Conservation (phyloP, 2,329 filamentous ascomycete species). For the Tolypocladium tundrense region DNA sequence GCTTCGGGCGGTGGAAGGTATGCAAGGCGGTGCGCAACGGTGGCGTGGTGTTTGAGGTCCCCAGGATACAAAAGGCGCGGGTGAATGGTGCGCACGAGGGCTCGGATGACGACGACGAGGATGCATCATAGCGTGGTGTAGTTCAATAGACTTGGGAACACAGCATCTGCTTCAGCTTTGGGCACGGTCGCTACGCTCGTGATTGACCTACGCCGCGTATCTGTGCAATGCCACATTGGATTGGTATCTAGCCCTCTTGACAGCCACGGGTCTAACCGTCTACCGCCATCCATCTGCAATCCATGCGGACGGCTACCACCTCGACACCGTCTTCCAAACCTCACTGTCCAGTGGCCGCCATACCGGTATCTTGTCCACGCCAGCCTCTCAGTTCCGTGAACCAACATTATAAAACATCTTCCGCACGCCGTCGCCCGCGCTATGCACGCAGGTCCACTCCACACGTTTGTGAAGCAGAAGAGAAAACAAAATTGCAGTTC, state of each 20-base stretch:
- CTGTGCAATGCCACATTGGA: not conserved
- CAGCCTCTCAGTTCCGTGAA: not conserved
- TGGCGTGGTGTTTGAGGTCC: constrained; percentile 79
- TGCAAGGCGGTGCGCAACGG: constrained; percentile 61
- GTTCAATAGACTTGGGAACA: constrained; percentile 1
- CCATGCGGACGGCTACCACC: not conserved
- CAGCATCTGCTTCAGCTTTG: not conserved
- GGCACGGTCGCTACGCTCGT: not conserved
- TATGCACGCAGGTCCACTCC: not conserved
- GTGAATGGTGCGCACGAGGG: constrained; percentile 5
- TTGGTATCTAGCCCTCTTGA: not conserved
- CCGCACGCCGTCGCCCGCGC: not conserved
- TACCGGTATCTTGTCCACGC: not conserved
- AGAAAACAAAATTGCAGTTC: not conserved
- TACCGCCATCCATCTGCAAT: not conserved
- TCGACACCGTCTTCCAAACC: not conserved
- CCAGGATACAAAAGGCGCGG: constrained; percentile 28
- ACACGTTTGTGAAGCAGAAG: not conserved
- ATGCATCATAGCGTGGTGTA: constrained; percentile 10
- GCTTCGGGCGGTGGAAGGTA: constrained; percentile 73
- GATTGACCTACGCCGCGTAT: not conserved
- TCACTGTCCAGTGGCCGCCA: not conserved
- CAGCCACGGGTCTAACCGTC: not conserved
- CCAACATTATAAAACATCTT: not conserved
- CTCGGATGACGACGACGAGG: constrained; percentile 9